Evolutionary conservation across 139 green algal species (phyloP).

Genomic region (Volvox africanus): DNA sequence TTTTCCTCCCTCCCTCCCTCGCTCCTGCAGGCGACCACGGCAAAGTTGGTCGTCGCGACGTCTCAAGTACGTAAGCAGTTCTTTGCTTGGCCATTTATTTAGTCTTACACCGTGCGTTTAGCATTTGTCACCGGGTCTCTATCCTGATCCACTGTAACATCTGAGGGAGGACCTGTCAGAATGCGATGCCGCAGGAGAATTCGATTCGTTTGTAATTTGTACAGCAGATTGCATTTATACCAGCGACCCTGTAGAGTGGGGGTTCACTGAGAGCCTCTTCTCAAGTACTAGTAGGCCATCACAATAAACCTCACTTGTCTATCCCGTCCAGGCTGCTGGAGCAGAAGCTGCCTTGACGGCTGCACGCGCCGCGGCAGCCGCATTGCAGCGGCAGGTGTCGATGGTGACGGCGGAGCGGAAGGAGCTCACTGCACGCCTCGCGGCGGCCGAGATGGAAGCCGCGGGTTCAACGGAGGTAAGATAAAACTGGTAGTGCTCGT

Average conservation of each 20-base stretch:
- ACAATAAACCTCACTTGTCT: neutral
- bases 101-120: too few species aligned
- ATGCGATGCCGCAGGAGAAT: too few species aligned
- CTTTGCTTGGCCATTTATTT: neutral
- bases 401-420: slow-evolving; percentile 27
- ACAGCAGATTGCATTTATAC: too few species aligned
- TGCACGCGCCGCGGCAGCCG: neutral
- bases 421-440: slow-evolving; percentile 44
- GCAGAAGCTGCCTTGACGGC: slow-evolving; percentile 10
- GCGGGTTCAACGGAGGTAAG: slow-evolving; percentile 31
- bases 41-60: slow-evolving; percentile 25
- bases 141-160: too few species aligned
- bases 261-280: too few species aligned
- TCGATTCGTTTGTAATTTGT: too few species aligned
- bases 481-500: too few species aligned
- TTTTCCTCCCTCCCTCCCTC: too few species aligned
- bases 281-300: too few species aligned
- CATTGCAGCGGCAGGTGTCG: slow-evolving; percentile 54
- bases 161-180: too few species aligned
- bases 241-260: too few species aligned
- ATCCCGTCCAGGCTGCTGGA: slow-evolving; percentile 7
- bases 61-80: neutral
- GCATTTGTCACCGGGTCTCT: too few species aligned
- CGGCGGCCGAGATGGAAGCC: slow-evolving; percentile 54
- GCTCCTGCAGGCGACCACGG: neutral